phyloP scores from a whole-genome alignment of 2,329 filamentous ascomycete genomes.

The Botrytis paeoniae region DNA sequence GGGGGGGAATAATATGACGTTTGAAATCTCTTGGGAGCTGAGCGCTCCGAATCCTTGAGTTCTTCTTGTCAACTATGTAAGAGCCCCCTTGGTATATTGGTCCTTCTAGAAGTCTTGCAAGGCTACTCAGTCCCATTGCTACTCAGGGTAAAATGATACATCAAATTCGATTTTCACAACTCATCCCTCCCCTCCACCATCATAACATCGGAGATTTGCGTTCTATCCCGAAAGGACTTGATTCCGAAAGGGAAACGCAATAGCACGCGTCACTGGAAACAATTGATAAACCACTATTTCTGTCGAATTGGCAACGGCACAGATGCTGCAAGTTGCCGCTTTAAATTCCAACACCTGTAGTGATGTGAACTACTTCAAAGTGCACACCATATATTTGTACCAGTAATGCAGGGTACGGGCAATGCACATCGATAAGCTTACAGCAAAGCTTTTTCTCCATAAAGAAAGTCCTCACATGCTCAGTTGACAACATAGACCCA shows the following conservation, averaged over 20 bases:
- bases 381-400: not conserved
- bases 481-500: not conserved
- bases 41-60: not conserved
- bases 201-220: not conserved
- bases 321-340: not conserved
- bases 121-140: not conserved
- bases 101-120: not conserved
- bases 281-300: not conserved
- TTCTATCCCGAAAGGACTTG: not conserved
- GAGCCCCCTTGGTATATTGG: not conserved
- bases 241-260: not conserved
- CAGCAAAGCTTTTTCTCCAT: not conserved
- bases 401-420: not conserved
- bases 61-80: not conserved
- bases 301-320: not conserved
- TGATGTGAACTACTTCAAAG: not conserved
- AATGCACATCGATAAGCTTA: not conserved
- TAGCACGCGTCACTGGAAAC: not conserved
- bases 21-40: not conserved
- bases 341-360: not conserved
- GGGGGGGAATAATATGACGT: not conserved
- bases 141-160: not conserved
- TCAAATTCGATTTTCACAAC: not conserved
- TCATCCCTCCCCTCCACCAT: not conserved
- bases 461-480: not conserved